Evolutionary conservation across 805 yeast species (phyloP).

Genomic region (Nakazawaea ernobii): DNA sequence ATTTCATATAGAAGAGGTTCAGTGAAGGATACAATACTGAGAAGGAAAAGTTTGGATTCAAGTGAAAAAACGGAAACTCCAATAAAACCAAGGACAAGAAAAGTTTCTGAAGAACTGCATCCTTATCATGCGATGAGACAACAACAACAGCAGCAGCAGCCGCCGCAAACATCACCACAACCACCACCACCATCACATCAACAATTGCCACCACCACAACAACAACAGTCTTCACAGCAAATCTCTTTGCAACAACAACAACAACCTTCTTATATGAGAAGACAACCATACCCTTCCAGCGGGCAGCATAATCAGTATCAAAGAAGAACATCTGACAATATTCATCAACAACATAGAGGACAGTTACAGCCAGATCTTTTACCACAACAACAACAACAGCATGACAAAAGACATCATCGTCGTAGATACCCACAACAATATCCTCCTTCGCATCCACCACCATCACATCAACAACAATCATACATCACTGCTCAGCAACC

Average conservation of each 20-base stretch:
- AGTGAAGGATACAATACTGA: slow-evolving; percentile 12
- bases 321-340: neutral
- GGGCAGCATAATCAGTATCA: slow-evolving; percentile 13
- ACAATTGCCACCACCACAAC: slow-evolving; percentile 7
- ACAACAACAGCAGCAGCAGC: slow-evolving; percentile 13
- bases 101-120: slow-evolving; percentile 11
- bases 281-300: slow-evolving; percentile 2
- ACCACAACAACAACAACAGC: neutral
- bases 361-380: neutral
- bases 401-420: slow-evolving; percentile 6
- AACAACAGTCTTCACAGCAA: slow-evolving; percentile 5
- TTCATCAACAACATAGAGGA: neutral
- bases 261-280: neutral
- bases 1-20: slow-evolving; percentile 40
- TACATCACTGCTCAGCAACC: slow-evolving; percentile 6
- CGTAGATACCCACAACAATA: slow-evolving; percentile 9
- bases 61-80: slow-evolving; percentile 3
- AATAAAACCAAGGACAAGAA: slow-evolving; percentile 8
- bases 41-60: slow-evolving; percentile 10
- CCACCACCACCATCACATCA: slow-evolving; percentile 4
- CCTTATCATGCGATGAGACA: slow-evolving; percentile 6
- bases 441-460: slow-evolving; percentile 8
- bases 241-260: neutral
- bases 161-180: slow-evolving; percentile 14
- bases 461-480: slow-evolving; percentile 10